phyloP scores from a whole-genome alignment of 805 yeast genomes.

The Saturnispora zaruensis region DNA sequence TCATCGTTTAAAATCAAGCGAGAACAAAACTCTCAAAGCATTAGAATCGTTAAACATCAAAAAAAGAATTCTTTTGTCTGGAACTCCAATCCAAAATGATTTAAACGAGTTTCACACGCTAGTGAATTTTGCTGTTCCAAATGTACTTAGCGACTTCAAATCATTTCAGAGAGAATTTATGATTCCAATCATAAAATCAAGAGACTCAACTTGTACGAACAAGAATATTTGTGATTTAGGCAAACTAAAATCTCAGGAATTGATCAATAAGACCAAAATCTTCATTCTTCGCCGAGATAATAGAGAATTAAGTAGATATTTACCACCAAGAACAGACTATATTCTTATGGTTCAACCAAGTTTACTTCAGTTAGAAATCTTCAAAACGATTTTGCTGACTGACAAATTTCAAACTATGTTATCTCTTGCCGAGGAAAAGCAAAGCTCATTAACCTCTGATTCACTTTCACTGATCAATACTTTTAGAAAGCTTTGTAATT shows the following conservation, averaged over 20 bases:
- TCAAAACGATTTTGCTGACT: conserved; percentile 40
- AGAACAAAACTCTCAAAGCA: conserved; percentile 63
- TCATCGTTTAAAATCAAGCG: conserved; percentile 71
- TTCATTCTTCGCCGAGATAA: conserved; percentile 72
- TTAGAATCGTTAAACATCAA: conserved; percentile 47
- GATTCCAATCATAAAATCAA: conserved; percentile 60
- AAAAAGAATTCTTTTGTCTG: conserved; percentile 62
- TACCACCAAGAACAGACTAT: conserved; percentile 70
- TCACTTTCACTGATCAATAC: conserved; percentile 57
- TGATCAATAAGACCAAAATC: conserved; percentile 52
- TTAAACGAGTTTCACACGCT: conserved; percentile 73
- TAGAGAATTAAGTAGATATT: conserved; percentile 41
- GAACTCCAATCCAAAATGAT: conserved; percentile 71
- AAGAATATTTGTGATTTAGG: conserved; percentile 46
- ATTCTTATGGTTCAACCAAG: conserved; percentile 77
- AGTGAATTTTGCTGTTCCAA: conserved; percentile 79
- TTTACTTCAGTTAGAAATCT: conserved; percentile 44
- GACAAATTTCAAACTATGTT: conserved; percentile 28
- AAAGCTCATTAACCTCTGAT: conserved; percentile 12
- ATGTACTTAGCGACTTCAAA: conserved; percentile 55
- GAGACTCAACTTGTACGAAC: conserved; percentile 56
- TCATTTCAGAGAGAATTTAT: conserved; percentile 54
- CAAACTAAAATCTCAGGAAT: conserved; percentile 49
- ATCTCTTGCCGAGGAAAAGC: conserved; percentile 11
- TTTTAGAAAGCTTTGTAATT: conserved; percentile 75